Conservation (phyloP, 2,329 filamentous ascomycete species). For the Epichloe coenophiala region DNA sequence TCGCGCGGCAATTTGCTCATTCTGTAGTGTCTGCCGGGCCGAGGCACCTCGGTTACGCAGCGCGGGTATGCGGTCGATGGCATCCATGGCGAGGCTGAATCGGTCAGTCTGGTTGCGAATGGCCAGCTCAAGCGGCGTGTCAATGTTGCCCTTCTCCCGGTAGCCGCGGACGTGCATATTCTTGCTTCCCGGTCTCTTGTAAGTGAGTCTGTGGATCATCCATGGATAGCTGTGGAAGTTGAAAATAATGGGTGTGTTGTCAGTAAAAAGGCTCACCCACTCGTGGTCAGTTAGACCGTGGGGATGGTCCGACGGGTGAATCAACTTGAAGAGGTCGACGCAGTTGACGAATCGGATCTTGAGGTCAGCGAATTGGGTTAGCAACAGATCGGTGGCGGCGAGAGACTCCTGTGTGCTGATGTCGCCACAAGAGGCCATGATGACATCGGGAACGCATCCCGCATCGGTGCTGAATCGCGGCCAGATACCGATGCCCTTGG, state of each 20-base stretch:
- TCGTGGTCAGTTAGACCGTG: slow-evolving; percentile 56
- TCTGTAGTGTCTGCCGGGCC: slow-evolving; percentile 49
- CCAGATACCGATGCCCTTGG: slow-evolving; percentile 69
- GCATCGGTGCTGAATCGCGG: slow-evolving; percentile 60
- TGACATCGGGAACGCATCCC: slow-evolving; percentile 54
- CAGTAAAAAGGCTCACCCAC: slow-evolving; percentile 58
- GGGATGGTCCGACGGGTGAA: slow-evolving; percentile 54
- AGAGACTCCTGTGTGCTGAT: slow-evolving; percentile 61
- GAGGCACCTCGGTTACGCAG: slow-evolving; percentile 50
- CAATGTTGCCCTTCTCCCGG: slow-evolving; percentile 73
- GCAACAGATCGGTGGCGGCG: slow-evolving; percentile 59
- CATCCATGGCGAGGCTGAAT: slow-evolving; percentile 64
- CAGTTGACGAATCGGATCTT: slow-evolving; percentile 71
- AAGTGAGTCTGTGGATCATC: slow-evolving; percentile 64
- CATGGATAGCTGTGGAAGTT: slow-evolving; percentile 79
- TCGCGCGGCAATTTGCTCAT: slow-evolving; percentile 49
- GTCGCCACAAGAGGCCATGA: slow-evolving; percentile 67
- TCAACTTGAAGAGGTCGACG: slow-evolving; percentile 70
- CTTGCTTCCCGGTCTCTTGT: slow-evolving; percentile 54
- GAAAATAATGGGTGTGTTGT: slow-evolving; percentile 61
- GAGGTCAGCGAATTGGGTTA: slow-evolving; percentile 56
- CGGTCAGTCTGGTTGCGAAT: slow-evolving; percentile 67
- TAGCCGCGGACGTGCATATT: slow-evolving; percentile 67
- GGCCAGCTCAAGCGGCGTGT: slow-evolving; percentile 65
- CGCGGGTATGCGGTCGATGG: slow-evolving; percentile 52